These are phyloP conservation scores for Dictyophora rubrovolvata DNA, from an alignment of 768 basidiomycete species.

Conservation along the genomic window DNA sequence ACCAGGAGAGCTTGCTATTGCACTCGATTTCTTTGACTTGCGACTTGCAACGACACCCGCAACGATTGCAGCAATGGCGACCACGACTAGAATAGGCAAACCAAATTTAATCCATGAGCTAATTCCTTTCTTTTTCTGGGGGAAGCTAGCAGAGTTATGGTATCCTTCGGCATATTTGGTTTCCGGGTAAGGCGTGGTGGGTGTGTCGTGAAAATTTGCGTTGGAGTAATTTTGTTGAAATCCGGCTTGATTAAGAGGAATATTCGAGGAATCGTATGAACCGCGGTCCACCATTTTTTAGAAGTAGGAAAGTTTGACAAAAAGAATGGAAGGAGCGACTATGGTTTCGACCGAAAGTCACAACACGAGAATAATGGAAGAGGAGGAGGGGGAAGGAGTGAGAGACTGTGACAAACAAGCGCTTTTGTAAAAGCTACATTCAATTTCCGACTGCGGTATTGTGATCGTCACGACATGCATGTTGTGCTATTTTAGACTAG, in stretches of 20 bases:
- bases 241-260: slow-evolving; percentile 11
- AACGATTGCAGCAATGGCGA: slow-evolving; percentile 57
- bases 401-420: not conserved
- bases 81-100: slow-evolving; percentile 51
- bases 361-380: not conserved
- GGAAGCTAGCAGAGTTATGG: slow-evolving; percentile 42
- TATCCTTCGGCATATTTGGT: slow-evolving; percentile 62
- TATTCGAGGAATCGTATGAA: slow-evolving; percentile 12
- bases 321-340: slow-evolving; percentile 6
- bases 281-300: not conserved
- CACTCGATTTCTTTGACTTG: slow-evolving; percentile 29
- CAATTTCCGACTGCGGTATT: not conserved
- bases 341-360: not conserved
- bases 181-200: slow-evolving; percentile 15
- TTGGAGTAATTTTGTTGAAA: slow-evolving; percentile 6
- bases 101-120: slow-evolving; percentile 74
- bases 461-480: too few relatives aligned
- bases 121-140: slow-evolving; percentile 35
- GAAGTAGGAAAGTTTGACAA: not conserved
- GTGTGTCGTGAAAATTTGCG: not conserved
- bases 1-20: slow-evolving; percentile 12
- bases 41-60: slow-evolving; percentile 76
- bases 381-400: not conserved
- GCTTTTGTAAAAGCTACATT: not conserved
- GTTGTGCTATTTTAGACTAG: not conserved